Conservation (phyloP, 306 rosid genomes). For the Pueraria montana region DNA sequence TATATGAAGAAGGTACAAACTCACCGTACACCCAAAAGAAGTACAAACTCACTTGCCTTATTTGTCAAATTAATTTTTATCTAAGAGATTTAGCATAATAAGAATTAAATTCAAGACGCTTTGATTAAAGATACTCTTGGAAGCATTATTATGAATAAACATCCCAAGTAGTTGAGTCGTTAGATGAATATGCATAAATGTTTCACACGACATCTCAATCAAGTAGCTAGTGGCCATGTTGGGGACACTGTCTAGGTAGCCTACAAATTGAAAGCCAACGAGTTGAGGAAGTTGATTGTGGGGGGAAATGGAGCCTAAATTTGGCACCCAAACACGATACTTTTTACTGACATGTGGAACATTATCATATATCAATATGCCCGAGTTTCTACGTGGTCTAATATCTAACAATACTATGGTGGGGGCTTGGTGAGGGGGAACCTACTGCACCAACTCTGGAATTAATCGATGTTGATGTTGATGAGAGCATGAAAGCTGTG, state of each 20-base stretch:
- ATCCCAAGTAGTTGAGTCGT: background rate
- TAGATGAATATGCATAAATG: background rate
- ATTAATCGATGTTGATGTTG: conserved; percentile 33
- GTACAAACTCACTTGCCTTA: too few relatives aligned
- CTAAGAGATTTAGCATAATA: too few relatives aligned
- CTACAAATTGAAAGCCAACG: background rate
- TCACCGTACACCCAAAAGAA: too few relatives aligned
- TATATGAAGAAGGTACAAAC: too few relatives aligned
- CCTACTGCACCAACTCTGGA: conserved; percentile 46
- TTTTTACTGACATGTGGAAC: conserved; percentile 44
- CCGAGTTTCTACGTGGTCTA: conserved; percentile 36
- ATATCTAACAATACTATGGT: conserved; percentile 23
- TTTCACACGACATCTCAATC: background rate
- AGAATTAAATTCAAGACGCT: too few relatives aligned
- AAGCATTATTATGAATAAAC: too few relatives aligned
- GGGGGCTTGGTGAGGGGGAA: conserved; percentile 34
- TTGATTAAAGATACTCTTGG: too few relatives aligned
- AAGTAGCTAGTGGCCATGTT: conserved; percentile 28
- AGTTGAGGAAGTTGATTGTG: background rate
- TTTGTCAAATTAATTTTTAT: too few relatives aligned
- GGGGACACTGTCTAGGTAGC: background rate
- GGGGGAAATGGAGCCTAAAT: background rate
- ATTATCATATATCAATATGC: conserved; percentile 35
- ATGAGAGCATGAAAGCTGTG: conserved; percentile 44
- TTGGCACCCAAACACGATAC: conserved; percentile 31